Conservation (phyloP, 2,329 filamentous ascomycete species). For the Cercospora janseana region DNA sequence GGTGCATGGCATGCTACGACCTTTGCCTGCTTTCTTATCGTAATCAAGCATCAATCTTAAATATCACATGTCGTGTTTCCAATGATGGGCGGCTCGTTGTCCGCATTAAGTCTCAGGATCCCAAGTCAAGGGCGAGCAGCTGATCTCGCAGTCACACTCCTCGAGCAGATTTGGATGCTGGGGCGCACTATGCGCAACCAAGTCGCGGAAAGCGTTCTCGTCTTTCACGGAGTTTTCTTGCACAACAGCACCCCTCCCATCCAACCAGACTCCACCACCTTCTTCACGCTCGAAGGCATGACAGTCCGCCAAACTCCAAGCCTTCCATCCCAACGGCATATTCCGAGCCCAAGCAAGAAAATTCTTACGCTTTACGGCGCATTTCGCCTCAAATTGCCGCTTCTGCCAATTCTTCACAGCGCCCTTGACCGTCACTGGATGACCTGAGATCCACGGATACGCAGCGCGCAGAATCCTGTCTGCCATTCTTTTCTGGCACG, state of each 20-base stretch:
- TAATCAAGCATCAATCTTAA: too few relatives aligned
- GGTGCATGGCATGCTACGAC: too few relatives aligned
- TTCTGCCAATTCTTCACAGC: constrained; percentile 30
- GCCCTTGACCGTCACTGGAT: constrained; percentile 29
- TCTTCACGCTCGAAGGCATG: constrained; percentile 21
- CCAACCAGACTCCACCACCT: constrained; percentile 24
- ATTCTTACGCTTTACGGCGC: constrained; percentile 13
- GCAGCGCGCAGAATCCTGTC: constrained; percentile 29
- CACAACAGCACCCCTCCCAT: constrained; percentile 4
- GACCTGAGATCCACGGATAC: constrained; percentile 27
- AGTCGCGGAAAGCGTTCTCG: not conserved
- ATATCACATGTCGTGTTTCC: too few relatives aligned
- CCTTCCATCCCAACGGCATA: constrained; percentile 4
- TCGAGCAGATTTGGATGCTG: too few relatives aligned
- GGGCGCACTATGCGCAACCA: too few relatives aligned
- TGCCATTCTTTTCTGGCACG: constrained; percentile 29
- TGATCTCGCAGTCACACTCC: not conserved
- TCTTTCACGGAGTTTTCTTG: not conserved
- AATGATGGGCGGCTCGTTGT: not conserved
- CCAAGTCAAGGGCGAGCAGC: not conserved
- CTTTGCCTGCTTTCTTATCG: too few relatives aligned
- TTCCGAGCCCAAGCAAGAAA: constrained; percentile 21
- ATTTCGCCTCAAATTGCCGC: constrained; percentile 23
- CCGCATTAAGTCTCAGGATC: too few relatives aligned
- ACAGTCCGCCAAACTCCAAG: constrained; percentile 19